Evolutionary conservation across 495 filamentous ascomycete genomes (phyloP), one percentile per base, ranked within the genome.

Genomic region (Hypomontagnella submonticulosa): DNA sequence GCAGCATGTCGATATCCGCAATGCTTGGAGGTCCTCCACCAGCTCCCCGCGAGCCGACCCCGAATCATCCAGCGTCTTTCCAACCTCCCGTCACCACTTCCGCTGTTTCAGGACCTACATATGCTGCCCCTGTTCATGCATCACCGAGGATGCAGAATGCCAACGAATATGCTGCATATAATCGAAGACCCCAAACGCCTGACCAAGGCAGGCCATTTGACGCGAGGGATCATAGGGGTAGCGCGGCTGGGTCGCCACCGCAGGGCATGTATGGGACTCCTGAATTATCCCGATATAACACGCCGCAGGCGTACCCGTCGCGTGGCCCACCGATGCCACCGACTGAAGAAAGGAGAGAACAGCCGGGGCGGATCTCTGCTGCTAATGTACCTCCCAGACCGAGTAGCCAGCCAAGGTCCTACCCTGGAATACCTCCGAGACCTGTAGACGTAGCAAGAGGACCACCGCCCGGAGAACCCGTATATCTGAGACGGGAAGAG

Each of bases 1-100:
- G 90, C 76, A 90, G 90, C 80, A 98, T 99, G 95, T 96, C 95
- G 16, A 99, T 99, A 70, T 95, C 92, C 7, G 91, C 95, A 16
- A 92, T 99, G 84, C 85, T 99, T 16, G 89, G 89, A 43, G 86
- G 86, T n/a, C 85, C 89, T 36, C 75, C 84, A 13, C 71, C 80
- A 6, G 63, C 75, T 42, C 54, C 71, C 60, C 80, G 85, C 50
- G 85, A 90, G 63, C 71, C 71, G n/a, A 74, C 76, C 7, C 73
- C 83, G 42, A 74, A 79, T 23, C 73, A 80, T 23, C 74, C 76
- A 19, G 75, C 82, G 7, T 83, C 85, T 30, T 88, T 89, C 62
- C 78, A 80, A 55, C 81, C 81, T 44, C 82, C 81, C 41, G 77
- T 79, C 11, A 74, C 80, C 18, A 80, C 87, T 36, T 83, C 87